phyloP scores from a whole-genome alignment of 1,284 basidiomycete species.

The Meira miltonrushii region DNA sequence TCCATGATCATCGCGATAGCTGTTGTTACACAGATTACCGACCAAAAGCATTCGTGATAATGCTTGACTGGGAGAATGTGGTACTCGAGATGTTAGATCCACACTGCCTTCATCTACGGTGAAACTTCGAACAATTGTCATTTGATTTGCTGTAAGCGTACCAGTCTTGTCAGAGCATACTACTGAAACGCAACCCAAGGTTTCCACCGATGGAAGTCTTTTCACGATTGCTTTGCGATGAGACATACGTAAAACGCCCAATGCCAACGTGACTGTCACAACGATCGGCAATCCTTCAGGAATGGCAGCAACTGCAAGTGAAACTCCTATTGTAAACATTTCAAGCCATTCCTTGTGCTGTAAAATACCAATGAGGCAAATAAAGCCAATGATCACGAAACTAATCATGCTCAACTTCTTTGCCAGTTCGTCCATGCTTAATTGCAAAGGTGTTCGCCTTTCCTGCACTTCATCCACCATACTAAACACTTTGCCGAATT shows the following conservation, averaged over 20 bases:
- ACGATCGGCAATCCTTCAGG: slow-evolving; percentile 96
- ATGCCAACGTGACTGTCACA: slow-evolving; percentile 89
- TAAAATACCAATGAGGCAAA: slow-evolving; percentile 81
- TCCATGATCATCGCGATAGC: slow-evolving; percentile 66
- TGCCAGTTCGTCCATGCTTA: slow-evolving; percentile 94
- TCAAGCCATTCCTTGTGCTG: slow-evolving; percentile 88
- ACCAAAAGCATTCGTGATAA: slow-evolving; percentile 68
- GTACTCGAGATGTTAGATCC: background rate
- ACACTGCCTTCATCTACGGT: slow-evolving; percentile 64
- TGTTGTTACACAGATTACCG: slow-evolving; percentile 59
- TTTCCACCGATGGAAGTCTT: slow-evolving; percentile 89
- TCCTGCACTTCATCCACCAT: slow-evolving; percentile 99
- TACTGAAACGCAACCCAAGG: slow-evolving; percentile 85
- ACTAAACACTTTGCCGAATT: slow-evolving; percentile 91
- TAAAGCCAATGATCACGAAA: slow-evolving; percentile 86
- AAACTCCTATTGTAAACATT: slow-evolving; percentile 98
- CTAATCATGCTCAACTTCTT: slow-evolving; percentile 83
- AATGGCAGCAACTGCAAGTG: slow-evolving; percentile 91
- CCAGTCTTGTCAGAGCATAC: slow-evolving; percentile 98
- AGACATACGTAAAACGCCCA: slow-evolving; percentile 89
- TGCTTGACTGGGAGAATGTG: slow-evolving; percentile 49
- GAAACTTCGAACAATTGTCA: slow-evolving; percentile 84
- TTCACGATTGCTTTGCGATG: slow-evolving; percentile 93
- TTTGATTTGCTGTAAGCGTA: slow-evolving; percentile 91
- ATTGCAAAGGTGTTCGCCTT: slow-evolving; percentile 83